A percentile compares a stretch with the other conserved stretches of the same genome.
phyloP scores from a whole-genome alignment of 805 yeast species.

The Starmerella bacillaris region DNA sequence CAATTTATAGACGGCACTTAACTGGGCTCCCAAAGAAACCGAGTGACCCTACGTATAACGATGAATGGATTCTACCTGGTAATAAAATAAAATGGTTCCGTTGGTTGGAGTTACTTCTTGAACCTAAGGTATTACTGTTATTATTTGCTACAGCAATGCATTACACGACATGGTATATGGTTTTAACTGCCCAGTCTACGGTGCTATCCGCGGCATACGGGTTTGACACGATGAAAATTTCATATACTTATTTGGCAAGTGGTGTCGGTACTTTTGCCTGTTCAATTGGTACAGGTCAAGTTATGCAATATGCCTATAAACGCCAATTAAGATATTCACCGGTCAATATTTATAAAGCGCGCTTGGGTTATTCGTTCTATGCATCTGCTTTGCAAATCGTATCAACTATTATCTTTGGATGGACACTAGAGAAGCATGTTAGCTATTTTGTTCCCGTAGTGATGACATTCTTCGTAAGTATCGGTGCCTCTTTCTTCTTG shows the following conservation, averaged over 20 bases:
- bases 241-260: constrained; percentile 55
- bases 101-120: constrained; percentile 30
- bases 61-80: constrained; percentile 15
- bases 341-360: constrained; percentile 30
- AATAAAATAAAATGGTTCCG: constrained; percentile 10
- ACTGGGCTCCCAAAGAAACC: constrained; percentile 17
- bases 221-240: constrained; percentile 39
- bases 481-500: constrained; percentile 40
- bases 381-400: constrained; percentile 29
- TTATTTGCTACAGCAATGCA: constrained; percentile 43
- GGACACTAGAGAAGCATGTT: constrained; percentile 41
- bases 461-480: constrained; percentile 38
- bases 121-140: constrained; percentile 30
- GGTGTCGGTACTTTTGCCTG: constrained; percentile 52
- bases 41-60: constrained; percentile 11
- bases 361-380: constrained; percentile 32
- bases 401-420: constrained; percentile 42
- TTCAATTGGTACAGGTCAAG: constrained; percentile 38
- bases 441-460: constrained; percentile 40
- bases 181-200: constrained; percentile 47
- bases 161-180: constrained; percentile 53
- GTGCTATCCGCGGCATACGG: constrained; percentile 33
- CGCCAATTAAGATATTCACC: constrained; percentile 16
- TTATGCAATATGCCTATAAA: constrained; percentile 36
- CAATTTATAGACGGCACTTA: constrained; percentile 8